Base-by-base conservation (phyloP, 1,139 yeast genomes). In the Yamadazyma membranifaciens region DNA sequence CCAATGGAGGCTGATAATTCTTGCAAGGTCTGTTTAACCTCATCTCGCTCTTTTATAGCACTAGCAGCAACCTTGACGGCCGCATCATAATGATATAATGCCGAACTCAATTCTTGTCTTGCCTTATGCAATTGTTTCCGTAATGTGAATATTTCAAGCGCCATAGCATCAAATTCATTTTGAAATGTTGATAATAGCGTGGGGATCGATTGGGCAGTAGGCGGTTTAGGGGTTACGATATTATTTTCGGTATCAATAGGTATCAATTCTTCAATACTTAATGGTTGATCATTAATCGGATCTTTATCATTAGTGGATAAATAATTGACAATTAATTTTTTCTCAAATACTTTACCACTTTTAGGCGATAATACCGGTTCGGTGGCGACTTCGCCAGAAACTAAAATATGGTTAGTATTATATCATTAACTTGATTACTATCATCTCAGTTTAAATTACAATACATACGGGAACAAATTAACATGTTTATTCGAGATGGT, bases 121-220 rank as follows among this genome's bases (percentile, higher is more conserved):
- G 92, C 75, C 28, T 69, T 67, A 38, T 73, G 77, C 37, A 91
- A 68, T 51, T 84, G 91, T 56, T 86, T 86, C 47, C 94, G 72
- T 45, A 91, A 65, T 26, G 83, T 75, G 55, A 87, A 89, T 34
- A 85, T 73, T 56, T 92, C 98, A 42, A 91, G 65, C 29, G 94
- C 88, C 44, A 87, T 61, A 0, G 96, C 78, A 56, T 92, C 97
- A 91, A 95, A 91, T 57, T 91, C 96, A 44, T 81, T 80, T 58
- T 89, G 97, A 48, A 91, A 79, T 1, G 84, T 69, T 1, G 87
- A 69, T 37, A 91, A 67, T 48, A 91, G 62, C 9, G 86, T 70
- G 0, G 98, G 98, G 28, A 91, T 86, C 3, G 95, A 86, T 16
- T 81, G 77, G 44, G 73, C 62, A 0, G 70, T 61, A 0, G 85